These are phyloP conservation scores for Luffa aegyptiaca DNA, from an alignment of 306 rosid species.

Conservation along the genomic window DNA sequence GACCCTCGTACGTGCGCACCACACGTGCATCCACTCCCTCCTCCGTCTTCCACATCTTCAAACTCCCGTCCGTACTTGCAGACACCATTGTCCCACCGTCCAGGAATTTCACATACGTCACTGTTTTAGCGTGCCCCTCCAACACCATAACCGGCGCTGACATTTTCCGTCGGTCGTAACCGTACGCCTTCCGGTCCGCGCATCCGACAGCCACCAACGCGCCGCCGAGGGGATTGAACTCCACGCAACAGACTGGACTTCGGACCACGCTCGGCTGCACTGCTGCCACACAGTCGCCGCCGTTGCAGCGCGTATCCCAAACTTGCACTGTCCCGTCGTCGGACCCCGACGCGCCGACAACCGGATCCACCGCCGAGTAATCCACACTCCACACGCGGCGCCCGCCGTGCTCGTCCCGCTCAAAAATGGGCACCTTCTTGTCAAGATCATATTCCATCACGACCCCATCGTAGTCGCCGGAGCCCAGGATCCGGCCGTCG, in stretches of 20 bases:
- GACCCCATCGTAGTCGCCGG: constrained; percentile 62
- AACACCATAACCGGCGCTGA: constrained; percentile 27
- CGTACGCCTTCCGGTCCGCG: constrained; percentile 44
- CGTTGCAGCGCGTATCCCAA: constrained; percentile 50
- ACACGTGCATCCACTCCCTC: not conserved
- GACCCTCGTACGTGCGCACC: constrained; percentile 41
- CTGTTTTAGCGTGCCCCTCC: constrained; percentile 42
- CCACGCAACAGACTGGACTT: constrained; percentile 44
- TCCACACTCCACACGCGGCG: constrained; percentile 61
- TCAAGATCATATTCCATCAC: constrained; percentile 52
- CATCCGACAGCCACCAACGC: constrained; percentile 42
- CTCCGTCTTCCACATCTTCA: constrained; percentile 37
- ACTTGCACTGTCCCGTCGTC: constrained; percentile 61
- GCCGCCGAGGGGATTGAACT: constrained; percentile 31
- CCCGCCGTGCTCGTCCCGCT: constrained; percentile 64
- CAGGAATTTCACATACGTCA: constrained; percentile 35
- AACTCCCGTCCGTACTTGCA: constrained; percentile 36
- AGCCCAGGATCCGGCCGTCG: constrained; percentile 26
- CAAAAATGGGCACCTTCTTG: constrained; percentile 28
- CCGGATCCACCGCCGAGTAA: constrained; percentile 29
- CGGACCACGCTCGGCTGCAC: constrained; percentile 26
- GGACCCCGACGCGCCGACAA: constrained; percentile 46
- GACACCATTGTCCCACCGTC: constrained; percentile 28
- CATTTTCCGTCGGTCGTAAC: constrained; percentile 36
- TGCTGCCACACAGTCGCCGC: constrained; percentile 23